Evolutionary conservation across 768 basidiomycete genomes (phyloP).

Genomic region (Russula dissimulans): DNA sequence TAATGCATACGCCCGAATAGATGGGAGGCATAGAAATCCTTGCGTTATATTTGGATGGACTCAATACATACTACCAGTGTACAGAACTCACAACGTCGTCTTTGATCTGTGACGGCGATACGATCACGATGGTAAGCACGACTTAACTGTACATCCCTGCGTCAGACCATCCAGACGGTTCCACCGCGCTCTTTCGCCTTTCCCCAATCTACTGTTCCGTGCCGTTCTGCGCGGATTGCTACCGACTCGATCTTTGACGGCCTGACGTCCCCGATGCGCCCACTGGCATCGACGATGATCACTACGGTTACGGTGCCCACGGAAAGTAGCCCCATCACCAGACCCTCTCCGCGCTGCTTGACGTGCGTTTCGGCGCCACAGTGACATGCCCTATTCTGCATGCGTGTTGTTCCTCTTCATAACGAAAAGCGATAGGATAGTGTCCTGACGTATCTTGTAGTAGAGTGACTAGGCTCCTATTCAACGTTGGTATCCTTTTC

Average conservation of each 20-base stretch:
- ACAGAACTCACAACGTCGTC: constrained; percentile 18
- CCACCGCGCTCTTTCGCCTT: constrained; percentile 67
- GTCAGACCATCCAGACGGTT: constrained; percentile 70
- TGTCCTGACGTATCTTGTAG: constrained; percentile 41
- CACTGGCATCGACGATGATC: constrained; percentile 24
- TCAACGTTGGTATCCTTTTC: constrained; percentile 54
- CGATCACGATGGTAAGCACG: constrained; percentile 38
- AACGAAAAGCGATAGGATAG: background rate
- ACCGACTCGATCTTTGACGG: constrained; percentile 15
- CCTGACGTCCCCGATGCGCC: constrained; percentile 28
- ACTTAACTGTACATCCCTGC: constrained; percentile 53
- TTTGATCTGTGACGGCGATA: constrained; percentile 32
- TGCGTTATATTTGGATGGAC: constrained; percentile 1
- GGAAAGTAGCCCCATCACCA: constrained; percentile 27
- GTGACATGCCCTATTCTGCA: constrained; percentile 68
- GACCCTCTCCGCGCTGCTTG: constrained; percentile 35
- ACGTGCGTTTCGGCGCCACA: constrained; percentile 48
- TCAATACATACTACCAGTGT: background rate
- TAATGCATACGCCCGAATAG: background rate
- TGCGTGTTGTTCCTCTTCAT: constrained; percentile 58
- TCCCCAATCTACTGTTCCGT: constrained; percentile 46
- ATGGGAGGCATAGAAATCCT: background rate
- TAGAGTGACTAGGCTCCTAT: constrained; percentile 47
- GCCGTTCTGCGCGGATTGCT: constrained; percentile 21
- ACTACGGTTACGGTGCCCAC: constrained; percentile 22